Base-by-base conservation (phyloP, 768 basidiomycete genomes). In the Coprinopsis marcescibilis region DNA sequence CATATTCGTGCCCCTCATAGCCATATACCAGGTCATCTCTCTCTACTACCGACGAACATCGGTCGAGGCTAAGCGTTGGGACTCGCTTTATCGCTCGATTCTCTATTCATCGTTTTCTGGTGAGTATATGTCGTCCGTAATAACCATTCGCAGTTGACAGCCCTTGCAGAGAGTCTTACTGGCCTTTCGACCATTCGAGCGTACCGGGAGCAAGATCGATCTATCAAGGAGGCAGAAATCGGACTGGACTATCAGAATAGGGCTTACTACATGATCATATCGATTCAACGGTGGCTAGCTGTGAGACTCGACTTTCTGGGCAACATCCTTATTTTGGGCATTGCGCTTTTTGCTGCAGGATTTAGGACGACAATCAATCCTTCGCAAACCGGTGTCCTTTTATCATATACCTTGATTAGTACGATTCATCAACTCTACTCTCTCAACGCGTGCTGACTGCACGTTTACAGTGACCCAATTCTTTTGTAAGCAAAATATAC, bases 301-400 rank as follows among this genome's bases (percentile, higher is more conserved):
- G 58, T 83, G 3, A 69, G 84, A 14, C 70, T 88, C 1, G 83
- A 87, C 51, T 61, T 83, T 21, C 74, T 83, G 20, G 81, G 77
- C 1, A 82, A 83, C 55, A 48, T 79, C 12, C 62, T 88, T 8
- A 69, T 87, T 15, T 67, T 88, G 13, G 81, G 82, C 0, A 84
- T 89, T 34, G 78, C 67, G 2, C 61, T 88, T 13, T 85, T 88
- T 57, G 83, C 80, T 1, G 77, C 77, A 10, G 76, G 78, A 3
- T 78, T 80, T 57, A 62, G 82, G 10, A 64, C 67, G 29, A 60
- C 69, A 0, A 73, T 49, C 2, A 15, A 25, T 13, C 48, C 48
- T 6, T 33, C 26, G 15, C 26, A 26, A 14, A 43, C 39, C 26
- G 48, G 48, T 43, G 42, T 49, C n/a, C 42, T 49, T 15, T 24